Evolutionary conservation across 1,284 basidiomycete species (phyloP), one percentile per base, ranked within the genome.

Genomic region (Mycena sp.): DNA sequence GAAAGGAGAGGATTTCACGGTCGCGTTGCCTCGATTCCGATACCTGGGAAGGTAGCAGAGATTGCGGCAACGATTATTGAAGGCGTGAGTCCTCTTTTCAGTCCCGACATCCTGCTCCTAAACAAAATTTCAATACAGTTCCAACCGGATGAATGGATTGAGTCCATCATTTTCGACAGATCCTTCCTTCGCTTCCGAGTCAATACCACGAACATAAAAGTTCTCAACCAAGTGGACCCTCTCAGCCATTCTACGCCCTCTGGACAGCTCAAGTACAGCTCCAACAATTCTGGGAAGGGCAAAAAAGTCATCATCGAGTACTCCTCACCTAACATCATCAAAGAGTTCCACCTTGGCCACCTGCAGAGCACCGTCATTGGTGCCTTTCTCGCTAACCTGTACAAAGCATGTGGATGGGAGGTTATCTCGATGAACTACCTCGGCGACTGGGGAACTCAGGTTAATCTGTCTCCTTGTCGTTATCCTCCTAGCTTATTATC

Each of bases 251-350:
- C 83, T 37, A 83, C 82, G 2, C 73, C 82, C 0, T 84, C 84
- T 4, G 80, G 82, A 35, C 75, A 81, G 59, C 85, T 87, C 4
- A 85, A 87, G 56, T 96, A 93, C 71, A 94, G 94, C 21, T 85
- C 86, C 2, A 93, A 93, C 74, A 80, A 81, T 16, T 84, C 84
- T 19, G 94, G 93, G 4, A 81, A 84, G 54, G 94, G 94, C 43
- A 95, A 97, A 80, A 92, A 87, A 59, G 78, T 92, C 67, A 76
- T 95, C 67, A 84, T 94, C 71, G 92, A 99, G 77, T 99, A 96
- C 78, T 98, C 95, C 0, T 95, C 93, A 4, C 96, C 97, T n/a
- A 99, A 99, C 77, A 99, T 99, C 73, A 97, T 97, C 37, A 99
- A 99, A 77, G 93, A 93, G 5, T 99, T 99, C 87, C 97, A 99